Conservation (phyloP, 305 asterid species). For the Fraxinus baroniana region DNA sequence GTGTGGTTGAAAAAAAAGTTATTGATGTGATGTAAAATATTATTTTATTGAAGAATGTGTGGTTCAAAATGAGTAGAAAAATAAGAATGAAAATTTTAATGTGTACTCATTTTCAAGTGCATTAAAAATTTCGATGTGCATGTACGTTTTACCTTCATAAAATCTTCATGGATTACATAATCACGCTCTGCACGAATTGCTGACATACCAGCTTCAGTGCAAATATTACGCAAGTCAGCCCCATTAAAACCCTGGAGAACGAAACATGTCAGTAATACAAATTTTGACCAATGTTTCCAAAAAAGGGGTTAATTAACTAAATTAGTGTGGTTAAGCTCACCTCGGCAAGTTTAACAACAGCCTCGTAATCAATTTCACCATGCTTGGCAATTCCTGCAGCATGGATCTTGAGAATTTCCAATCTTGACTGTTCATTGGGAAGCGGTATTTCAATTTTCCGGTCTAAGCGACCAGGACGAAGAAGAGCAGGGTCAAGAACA, state of each 20-base stretch:
- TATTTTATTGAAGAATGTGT: too few species aligned
- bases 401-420: constrained; percentile 91
- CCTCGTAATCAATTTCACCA: constrained; percentile 96
- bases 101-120: background rate
- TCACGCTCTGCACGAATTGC: constrained; percentile 93
- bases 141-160: constrained; percentile 66
- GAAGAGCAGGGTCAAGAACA: constrained; percentile 93
- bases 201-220: constrained; percentile 91
- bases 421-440: constrained; percentile 93
- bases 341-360: constrained; percentile 97
- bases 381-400: constrained; percentile 97
- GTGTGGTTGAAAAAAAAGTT: too few species aligned
- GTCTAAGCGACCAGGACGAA: constrained; percentile 91
- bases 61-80: too few species aligned
- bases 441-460: constrained; percentile 86
- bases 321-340: constrained; percentile 32
- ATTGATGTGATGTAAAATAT: too few species aligned
- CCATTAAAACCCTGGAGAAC: constrained; percentile 74
- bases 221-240: constrained; percentile 80
- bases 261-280: background rate
- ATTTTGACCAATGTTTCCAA: background rate
- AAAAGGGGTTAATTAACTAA: background rate
- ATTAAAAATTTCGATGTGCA: background rate
- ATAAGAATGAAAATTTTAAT: too few species aligned
- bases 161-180: constrained; percentile 96